Evolutionary conservation across 106 monocot species (phyloP), one percentile per base, ranked within the genome.

Genomic region (Ottelia alismoides): DNA sequence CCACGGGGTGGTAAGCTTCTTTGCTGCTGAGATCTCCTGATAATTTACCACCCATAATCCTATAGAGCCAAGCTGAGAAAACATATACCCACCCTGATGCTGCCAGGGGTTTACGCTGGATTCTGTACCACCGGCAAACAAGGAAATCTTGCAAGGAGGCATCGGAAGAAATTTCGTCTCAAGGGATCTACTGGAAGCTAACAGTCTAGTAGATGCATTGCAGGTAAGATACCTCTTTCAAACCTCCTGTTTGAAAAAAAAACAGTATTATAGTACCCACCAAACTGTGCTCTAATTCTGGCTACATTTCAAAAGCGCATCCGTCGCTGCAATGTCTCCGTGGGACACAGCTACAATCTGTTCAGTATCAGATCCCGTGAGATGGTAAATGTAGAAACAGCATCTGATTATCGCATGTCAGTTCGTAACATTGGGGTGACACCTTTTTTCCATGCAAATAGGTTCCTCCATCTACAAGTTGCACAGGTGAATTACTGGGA

Each of bases 401-500:
- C 84, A 49, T 88, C 88, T 9, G 17, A 25, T 4, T 68, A 76
- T 30, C 72, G 81, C 2, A 54, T 66, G 47, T 78, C 84, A 1
- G 46, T 76, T 58, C 61, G 22, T 23, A 85, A 82, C 56, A 63
- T 66, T 47, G 76, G 74, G 10, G 20, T 17, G 22, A 49, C 26
- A 9, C 84, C 81, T 10, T 81, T 84, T 64, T 96, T 88, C 61
- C 94, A 96, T 67, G 88, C 94, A 65, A 85, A 96, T 55, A 82
- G 78, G 81, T 96, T 85, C 50, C 68, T 70, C 30, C 94, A 84
- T 59, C 84, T 88, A 60, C 52, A 78, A 30, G 62, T 94, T 27
- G 27, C 81, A 11, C 88, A 94, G 88, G 88, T 81, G 55, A 66
- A 11, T 27, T 30, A 50, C 14, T 17, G 7, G 28, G 28, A 47